These are phyloP conservation scores for Trichoderma lentiforme DNA, from an alignment of 2,329 filamentous ascomycete genomes.

Conservation along the genomic window DNA sequence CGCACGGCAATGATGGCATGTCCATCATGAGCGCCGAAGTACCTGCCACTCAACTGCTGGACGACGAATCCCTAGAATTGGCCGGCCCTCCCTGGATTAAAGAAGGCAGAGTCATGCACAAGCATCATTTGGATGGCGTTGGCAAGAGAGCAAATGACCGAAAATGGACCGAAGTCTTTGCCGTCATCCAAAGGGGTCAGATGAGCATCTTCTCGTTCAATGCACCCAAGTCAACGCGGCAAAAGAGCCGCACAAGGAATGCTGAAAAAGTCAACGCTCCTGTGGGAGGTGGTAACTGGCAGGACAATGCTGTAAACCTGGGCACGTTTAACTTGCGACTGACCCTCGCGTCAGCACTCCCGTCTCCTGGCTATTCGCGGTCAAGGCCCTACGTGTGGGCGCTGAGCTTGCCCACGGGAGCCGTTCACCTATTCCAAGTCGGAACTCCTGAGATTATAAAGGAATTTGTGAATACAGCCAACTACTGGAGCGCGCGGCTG, in stretches of 20 bases:
- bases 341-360: slow-evolving; percentile 85
- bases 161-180: slow-evolving; percentile 93
- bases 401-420: slow-evolving; percentile 83
- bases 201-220: slow-evolving; percentile 93
- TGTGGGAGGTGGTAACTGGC: slow-evolving; percentile 97
- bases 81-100: slow-evolving; percentile 97
- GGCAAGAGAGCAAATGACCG: slow-evolving; percentile 92
- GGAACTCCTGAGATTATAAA: slow-evolving; percentile 91
- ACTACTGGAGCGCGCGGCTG: slow-evolving; percentile 94
- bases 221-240: slow-evolving; percentile 69
- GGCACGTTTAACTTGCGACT: slow-evolving; percentile 86
- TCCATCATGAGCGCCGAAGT: slow-evolving; percentile 60
- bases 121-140: slow-evolving; percentile 86
- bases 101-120: slow-evolving; percentile 92
- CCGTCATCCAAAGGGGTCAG: slow-evolving; percentile 91
- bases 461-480: slow-evolving; percentile 90
- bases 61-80: slow-evolving; percentile 89
- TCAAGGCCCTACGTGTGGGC: slow-evolving; percentile 91
- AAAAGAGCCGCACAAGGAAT: slow-evolving; percentile 58
- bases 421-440: slow-evolving; percentile 97
- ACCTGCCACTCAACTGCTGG: slow-evolving; percentile 61
- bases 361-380: slow-evolving; percentile 89
- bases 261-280: slow-evolving; percentile 54
- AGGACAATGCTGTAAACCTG: slow-evolving; percentile 88
- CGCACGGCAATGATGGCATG: slow-evolving; percentile 47